These are phyloP conservation scores for Schizosaccharomyces versatilis DNA, from an alignment of 1,139 yeast species.

Conservation along the genomic window DNA sequence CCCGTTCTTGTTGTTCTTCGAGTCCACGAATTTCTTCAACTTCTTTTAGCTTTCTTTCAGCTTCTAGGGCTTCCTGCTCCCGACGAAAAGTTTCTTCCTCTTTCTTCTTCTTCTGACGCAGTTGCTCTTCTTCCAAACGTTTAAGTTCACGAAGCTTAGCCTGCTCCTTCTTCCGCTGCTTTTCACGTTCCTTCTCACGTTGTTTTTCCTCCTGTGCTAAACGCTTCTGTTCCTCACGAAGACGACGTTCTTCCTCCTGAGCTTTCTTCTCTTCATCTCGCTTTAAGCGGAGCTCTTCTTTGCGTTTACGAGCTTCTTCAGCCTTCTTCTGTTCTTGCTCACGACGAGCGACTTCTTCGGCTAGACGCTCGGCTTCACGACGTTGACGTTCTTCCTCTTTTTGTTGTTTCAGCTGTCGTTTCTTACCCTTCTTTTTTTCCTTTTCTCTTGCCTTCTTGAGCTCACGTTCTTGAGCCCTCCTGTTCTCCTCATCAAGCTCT, in stretches of 20 bases:
- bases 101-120: conserved; percentile 21
- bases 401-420: conserved; percentile 42
- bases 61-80: conserved; percentile 20
- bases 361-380: conserved; percentile 36
- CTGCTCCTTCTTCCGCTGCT: conserved; percentile 22
- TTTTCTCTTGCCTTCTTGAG: conserved; percentile 48
- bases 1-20: conserved; percentile 1
- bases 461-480: conserved; percentile 45
- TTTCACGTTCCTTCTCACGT: conserved; percentile 24
- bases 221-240: conserved; percentile 24
- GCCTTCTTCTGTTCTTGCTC: conserved; percentile 28
- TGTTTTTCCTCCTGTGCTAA: conserved; percentile 25
- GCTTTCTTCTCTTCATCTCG: conserved; percentile 25
- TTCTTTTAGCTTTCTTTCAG: conserved; percentile 16
- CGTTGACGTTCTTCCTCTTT: conserved; percentile 51
- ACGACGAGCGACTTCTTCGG: conserved; percentile 28
- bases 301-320: conserved; percentile 31
- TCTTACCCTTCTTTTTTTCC: conserved; percentile 62
- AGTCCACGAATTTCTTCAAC: conserved; percentile 14
- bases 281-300: conserved; percentile 28
- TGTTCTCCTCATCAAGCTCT: conserved; percentile 60
- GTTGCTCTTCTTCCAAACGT: conserved; percentile 19
- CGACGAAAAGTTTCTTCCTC: conserved; percentile 15
- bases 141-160: conserved; percentile 20
- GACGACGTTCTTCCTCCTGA: conserved; percentile 18